Evolutionary conservation across 805 yeast species (phyloP).

Genomic region (Tetrapisispora fleetii): DNA sequence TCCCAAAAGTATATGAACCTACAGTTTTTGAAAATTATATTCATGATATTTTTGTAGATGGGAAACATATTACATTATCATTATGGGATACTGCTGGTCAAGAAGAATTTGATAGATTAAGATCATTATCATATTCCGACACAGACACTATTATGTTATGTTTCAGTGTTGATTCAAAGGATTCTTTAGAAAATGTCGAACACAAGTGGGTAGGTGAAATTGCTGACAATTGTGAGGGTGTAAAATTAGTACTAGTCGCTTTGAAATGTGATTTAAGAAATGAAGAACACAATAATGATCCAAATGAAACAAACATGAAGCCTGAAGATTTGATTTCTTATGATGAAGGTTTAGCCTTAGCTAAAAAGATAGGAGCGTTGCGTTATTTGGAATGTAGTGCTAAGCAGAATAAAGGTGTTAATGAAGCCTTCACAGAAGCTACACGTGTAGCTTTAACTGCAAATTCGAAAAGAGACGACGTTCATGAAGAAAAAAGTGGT

Average conservation of each 20-base stretch:
- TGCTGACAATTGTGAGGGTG: conserved; percentile 94
- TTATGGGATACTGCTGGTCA: conserved; percentile 99
- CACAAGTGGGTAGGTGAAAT: conserved; percentile 96
- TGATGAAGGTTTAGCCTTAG: conserved; percentile 89
- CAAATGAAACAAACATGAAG: conserved; percentile 20
- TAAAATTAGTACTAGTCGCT: conserved; percentile 86
- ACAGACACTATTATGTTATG: conserved; percentile 96
- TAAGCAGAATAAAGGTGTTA: conserved; percentile 93
- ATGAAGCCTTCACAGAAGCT: conserved; percentile 97
- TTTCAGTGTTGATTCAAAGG: conserved; percentile 87
- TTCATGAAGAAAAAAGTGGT: conserved; percentile 29
- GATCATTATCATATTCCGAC: conserved; percentile 87
- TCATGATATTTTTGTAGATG: conserved; percentile 93
- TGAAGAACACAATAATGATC: conserved; percentile 38
- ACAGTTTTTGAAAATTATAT: conserved; percentile 96
- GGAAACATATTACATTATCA: conserved; percentile 82
- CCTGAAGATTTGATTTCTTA: conserved; percentile 58
- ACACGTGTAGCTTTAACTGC: conserved; percentile 93
- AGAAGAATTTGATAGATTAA: conserved; percentile 90
- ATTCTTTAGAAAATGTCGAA: conserved; percentile 89
- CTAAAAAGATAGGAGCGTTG: conserved; percentile 86
- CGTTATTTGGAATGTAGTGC: conserved; percentile 96
- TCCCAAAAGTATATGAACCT: conserved; percentile 97
- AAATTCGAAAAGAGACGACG: conserved; percentile 64
- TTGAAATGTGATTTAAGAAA: conserved; percentile 86